These are phyloP conservation scores for Herpetospermum pedunculosum DNA, from an alignment of 306 rosid genomes.

Conservation along the genomic window DNA sequence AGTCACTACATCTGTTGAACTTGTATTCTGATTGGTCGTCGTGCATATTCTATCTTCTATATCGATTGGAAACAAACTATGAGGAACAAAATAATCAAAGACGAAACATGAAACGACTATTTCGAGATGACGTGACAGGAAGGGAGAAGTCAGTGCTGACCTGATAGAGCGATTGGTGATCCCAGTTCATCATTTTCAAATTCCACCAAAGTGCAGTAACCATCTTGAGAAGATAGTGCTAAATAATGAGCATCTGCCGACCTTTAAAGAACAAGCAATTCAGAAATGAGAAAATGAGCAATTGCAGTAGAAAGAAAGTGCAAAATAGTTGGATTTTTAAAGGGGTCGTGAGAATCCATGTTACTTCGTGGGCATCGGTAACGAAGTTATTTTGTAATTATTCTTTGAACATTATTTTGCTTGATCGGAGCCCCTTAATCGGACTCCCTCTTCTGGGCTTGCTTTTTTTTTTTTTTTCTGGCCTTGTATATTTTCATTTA, in stretches of 20 bases:
- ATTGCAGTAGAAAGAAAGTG: conserved; percentile 9
- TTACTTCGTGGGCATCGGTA: no score
- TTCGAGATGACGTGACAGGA: not conserved
- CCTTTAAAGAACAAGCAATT: conserved; percentile 41
- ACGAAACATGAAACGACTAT: not conserved
- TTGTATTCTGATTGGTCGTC: conserved; percentile 12
- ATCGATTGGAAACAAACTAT: conserved; percentile 1
- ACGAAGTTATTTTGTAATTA: no score
- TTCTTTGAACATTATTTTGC: no score
- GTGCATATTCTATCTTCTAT: conserved; percentile 27
- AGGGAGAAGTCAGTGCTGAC: conserved; percentile 20
- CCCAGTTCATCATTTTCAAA: conserved; percentile 80
- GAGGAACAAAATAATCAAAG: not conserved
- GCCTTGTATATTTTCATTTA: no score
- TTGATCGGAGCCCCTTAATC: no score
- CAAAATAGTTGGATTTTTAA: no score
- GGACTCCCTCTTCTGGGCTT: no score
- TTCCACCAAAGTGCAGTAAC: conserved; percentile 78
- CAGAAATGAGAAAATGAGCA: not conserved
- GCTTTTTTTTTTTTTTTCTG: no score
- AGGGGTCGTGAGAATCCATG: no score
- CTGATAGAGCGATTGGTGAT: conserved; percentile 34
- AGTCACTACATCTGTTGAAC: conserved; percentile 15
- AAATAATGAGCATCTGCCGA: conserved; percentile 70
- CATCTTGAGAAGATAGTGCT: conserved; percentile 91